Conservation (phyloP, 148 eudicot genomes). For the Dianthus caryophyllus region DNA sequence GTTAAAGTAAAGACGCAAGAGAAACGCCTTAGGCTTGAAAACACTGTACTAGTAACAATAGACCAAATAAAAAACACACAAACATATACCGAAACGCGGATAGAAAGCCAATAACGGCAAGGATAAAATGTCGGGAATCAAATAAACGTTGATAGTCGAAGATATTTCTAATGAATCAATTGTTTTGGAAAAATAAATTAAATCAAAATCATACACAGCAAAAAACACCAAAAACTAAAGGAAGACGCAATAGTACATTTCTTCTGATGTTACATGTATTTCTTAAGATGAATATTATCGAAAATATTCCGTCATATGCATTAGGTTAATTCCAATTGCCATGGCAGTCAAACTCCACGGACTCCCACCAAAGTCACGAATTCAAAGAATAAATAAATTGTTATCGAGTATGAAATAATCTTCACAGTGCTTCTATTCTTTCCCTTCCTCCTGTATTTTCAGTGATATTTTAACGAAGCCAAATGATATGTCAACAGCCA, state of each 20-base stretch:
- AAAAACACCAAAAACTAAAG: not conserved
- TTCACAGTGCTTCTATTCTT: not conserved
- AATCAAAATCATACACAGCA: not conserved
- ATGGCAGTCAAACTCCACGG: not conserved
- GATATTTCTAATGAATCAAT: not conserved
- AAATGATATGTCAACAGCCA: not conserved
- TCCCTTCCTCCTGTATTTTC: conserved; percentile 1
- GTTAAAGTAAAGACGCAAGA: not conserved
- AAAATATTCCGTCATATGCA: too few relatives aligned
- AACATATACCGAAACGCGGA: not conserved
- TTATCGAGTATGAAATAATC: conserved; percentile 12
- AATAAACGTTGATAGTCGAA: too few relatives aligned
- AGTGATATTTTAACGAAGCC: not conserved
- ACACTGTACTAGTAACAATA: not conserved
- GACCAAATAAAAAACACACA: not conserved
- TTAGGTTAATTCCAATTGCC: not conserved
- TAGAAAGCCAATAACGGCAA: not conserved
- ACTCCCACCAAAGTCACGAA: not conserved
- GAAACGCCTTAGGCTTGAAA: not conserved
- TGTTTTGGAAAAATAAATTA: not conserved
- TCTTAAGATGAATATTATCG: not conserved
- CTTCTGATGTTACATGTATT: conserved; percentile 5
- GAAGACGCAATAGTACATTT: not conserved
- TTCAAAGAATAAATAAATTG: conserved; percentile 11
- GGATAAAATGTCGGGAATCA: too few relatives aligned